phyloP scores from a whole-genome alignment of 2,329 filamentous ascomycete genomes.

The Aspergillus japonicus region DNA sequence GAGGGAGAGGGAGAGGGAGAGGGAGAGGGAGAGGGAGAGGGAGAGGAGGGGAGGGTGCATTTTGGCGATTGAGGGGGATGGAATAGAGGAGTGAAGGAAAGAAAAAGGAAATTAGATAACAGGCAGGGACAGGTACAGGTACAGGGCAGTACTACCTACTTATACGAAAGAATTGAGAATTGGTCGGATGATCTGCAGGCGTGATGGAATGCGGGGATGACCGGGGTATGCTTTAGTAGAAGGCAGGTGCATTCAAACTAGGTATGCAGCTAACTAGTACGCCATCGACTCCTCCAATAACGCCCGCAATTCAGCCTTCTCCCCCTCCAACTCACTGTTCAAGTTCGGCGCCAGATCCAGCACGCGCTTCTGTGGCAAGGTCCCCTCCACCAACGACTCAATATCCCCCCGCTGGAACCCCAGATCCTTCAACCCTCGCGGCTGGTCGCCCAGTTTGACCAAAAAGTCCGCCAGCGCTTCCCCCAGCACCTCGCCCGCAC shows the following conservation, averaged over 20 bases:
- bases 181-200: background rate
- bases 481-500: slow-evolving; percentile 80
- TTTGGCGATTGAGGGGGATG: background rate
- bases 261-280: slow-evolving; percentile 39
- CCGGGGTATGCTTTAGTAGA: background rate
- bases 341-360: slow-evolving; percentile 87
- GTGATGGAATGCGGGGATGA: slow-evolving; percentile 10
- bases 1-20: slow-evolving; percentile 1
- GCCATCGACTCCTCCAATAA: slow-evolving; percentile 66
- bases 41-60: background rate
- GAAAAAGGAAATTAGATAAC: background rate
- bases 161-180: background rate
- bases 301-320: slow-evolving; percentile 68
- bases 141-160: background rate
- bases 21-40: background rate
- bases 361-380: slow-evolving; percentile 86
- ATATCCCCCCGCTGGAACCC: slow-evolving; percentile 77
- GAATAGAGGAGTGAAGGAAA: background rate
- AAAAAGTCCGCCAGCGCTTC: slow-evolving; percentile 83
- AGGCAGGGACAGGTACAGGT: background rate
- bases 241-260: background rate
- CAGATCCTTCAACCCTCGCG: slow-evolving; percentile 75
- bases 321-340: slow-evolving; percentile 64
- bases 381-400: slow-evolving; percentile 85
- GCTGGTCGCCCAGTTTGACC: slow-evolving; percentile 82